Base-by-base conservation (phyloP, 306 rosid species). In the Hippophae tibetana region DNA sequence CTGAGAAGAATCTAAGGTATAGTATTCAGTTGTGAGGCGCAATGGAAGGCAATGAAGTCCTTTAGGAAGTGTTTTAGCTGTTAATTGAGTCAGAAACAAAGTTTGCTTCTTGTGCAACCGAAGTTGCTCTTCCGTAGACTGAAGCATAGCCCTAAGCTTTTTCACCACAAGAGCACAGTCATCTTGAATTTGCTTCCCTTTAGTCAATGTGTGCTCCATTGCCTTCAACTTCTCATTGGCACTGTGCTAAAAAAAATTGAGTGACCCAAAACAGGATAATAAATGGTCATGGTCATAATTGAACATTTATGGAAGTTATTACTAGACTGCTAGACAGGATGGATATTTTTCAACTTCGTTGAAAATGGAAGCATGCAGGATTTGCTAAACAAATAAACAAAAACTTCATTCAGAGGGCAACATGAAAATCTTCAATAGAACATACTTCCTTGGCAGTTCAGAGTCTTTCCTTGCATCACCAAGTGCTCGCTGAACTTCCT, bases 41-140 rank as follows among this genome's bases (percentile, higher is more conserved):
- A 92, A 66, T 6, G 99, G 96, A 60, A 92, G 93, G 72, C 99
- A 92, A 73, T 92, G 99, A 70, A 92, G 96, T 66, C 99, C 99
- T 72, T 84, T 92, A 13, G 99, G 99, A 56, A 92, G 69, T 8
- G 99, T 88, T 88, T 92, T 92, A 27, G 96, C 99, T 0, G 99
- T 92, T 74, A 92, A 68, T 41, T 92, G 99, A 9, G 96, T 88
- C 70, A 92, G 79, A 84, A 92, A 92, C 78, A 75, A 8, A 59
- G 90, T 76, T 89, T 92, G 99, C 74, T 92, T 92, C 75, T 78
- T 92, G 86, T 88, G 93, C 52, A 78, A 86, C 43, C 85, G 88
- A 27, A 88, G 83, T 79, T 85, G 99, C 77, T 92, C 96, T 65
- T 92, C 96, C 2, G 94, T 73, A 26, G 96, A 83, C 67, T 88